Conservation (phyloP, 208 protist species). For the Leishmania tropica region DNA sequence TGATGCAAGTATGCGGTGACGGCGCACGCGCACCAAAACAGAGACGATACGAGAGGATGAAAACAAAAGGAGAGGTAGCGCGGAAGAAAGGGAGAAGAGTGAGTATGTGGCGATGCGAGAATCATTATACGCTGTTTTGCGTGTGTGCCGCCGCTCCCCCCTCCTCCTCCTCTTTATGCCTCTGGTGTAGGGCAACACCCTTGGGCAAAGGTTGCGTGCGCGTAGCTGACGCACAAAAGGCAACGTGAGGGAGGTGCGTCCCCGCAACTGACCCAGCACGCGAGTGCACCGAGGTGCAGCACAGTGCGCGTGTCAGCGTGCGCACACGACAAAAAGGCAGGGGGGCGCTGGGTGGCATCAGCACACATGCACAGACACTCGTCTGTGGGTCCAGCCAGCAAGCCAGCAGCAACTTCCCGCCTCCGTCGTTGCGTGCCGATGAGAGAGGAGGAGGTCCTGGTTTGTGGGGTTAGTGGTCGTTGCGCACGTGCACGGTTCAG, state of each 20-base stretch:
- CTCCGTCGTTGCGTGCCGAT: neutral
- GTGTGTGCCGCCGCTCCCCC: no score
- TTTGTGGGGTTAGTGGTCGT: neutral
- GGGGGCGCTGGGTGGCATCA: neutral
- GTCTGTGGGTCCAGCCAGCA: neutral
- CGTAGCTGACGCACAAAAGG: neutral
- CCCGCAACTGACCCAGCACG: neutral
- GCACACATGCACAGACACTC: neutral
- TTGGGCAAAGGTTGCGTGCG: no score
- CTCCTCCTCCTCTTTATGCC: no score
- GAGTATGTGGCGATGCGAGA: neutral
- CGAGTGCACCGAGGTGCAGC: neutral
- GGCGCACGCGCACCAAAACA: neutral
- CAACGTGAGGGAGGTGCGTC: neutral
- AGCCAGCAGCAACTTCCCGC: neutral
- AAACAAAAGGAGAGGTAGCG: constrained; percentile 1
- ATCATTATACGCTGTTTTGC: neutral
- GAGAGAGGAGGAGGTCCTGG: neutral
- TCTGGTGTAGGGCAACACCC: no score
- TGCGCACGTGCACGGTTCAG: neutral
- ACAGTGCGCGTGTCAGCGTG: neutral
- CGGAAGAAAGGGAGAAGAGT: neutral
- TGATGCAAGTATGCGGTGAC: neutral
- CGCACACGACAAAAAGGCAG: neutral
- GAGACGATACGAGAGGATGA: neutral